These are phyloP conservation scores for Fusarium redolens DNA, from an alignment of 2,329 filamentous ascomycete species.

Conservation along the genomic window DNA sequence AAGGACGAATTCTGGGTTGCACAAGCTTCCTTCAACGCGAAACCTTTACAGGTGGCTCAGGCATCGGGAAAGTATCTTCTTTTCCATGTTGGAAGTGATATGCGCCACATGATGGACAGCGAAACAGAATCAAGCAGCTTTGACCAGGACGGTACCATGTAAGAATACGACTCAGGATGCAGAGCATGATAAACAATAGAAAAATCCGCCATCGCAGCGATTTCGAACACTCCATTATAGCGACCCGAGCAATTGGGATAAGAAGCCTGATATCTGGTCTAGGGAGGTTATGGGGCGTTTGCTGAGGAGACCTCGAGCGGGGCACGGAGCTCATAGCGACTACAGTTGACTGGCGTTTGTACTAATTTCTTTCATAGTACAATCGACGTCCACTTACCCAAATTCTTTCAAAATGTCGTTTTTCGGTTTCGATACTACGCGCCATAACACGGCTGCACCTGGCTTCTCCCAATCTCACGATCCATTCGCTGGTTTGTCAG, in stretches of 20 bases:
- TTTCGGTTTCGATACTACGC: conserved; percentile 84
- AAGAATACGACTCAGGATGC: neutral
- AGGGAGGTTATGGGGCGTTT: conserved; percentile 3
- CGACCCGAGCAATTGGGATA: neutral
- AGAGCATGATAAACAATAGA: neutral
- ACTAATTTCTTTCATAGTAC: conserved; percentile 43
- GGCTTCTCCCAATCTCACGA: conserved; percentile 88
- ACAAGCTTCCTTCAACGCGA: neutral
- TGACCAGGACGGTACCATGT: neutral
- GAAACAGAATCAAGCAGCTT: neutral
- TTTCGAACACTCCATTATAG: neutral
- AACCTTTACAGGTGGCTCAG: too few species aligned
- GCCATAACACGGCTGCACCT: conserved; percentile 75
- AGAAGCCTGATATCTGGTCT: neutral
- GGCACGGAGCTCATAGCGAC: conserved; percentile 35
- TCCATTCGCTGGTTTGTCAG: conserved; percentile 86
- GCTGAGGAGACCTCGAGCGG: conserved; percentile 25
- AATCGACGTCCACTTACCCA: conserved; percentile 36
- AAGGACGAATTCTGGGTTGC: neutral
- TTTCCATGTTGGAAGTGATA: neutral
- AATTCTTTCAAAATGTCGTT: conserved; percentile 76
- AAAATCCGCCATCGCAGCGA: neutral
- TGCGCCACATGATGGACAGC: neutral
- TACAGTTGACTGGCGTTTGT: conserved; percentile 18
- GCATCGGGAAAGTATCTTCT: too few species aligned